Percentiles rank a stretch among this genome's conserved stretches.
Evolutionary conservation across 257 asterid species (phyloP).

Genomic region (Cordia subcordata): DNA sequence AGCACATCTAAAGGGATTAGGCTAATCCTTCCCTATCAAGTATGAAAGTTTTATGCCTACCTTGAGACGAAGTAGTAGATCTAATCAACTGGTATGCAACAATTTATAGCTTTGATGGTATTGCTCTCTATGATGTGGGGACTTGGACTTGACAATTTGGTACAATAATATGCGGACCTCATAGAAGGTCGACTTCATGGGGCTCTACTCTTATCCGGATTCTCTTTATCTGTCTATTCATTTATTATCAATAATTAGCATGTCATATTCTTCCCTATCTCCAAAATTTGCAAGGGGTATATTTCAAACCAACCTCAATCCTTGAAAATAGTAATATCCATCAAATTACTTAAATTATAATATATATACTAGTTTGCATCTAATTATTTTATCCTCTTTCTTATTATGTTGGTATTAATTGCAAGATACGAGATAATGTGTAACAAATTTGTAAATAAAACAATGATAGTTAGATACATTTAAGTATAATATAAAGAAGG

Average conservation of each 20-base stretch:
- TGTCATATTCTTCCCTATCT: conserved; percentile 3
- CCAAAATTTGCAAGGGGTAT: not conserved
- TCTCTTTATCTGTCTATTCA: conserved; percentile 13
- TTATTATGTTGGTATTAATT: too few relatives aligned
- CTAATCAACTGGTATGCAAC: conserved; percentile 7
- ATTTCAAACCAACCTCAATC: too few relatives aligned
- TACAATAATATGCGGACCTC: conserved; percentile 20
- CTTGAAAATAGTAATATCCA: too few relatives aligned
- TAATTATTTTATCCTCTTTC: too few relatives aligned
- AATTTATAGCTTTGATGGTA: conserved; percentile 9
- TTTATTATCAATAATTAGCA: conserved; percentile 8
- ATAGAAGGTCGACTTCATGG: conserved; percentile 21
- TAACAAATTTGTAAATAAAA: too few relatives aligned
- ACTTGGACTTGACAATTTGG: conserved; percentile 18
- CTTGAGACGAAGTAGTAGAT: not conserved
- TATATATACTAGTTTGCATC: too few relatives aligned
- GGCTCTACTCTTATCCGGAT: conserved; percentile 16
- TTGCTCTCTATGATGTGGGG: conserved; percentile 18
- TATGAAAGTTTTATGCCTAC: conserved; percentile 10
- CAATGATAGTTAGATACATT: too few relatives aligned
- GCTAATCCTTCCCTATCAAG: conserved; percentile 11
- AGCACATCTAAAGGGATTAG: too few relatives aligned
- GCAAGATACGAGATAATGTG: too few relatives aligned
- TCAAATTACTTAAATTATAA: too few relatives aligned
- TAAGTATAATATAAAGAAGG: too few relatives aligned